These are phyloP conservation scores for Aspergillus coremiiformis DNA, from an alignment of 495 filamentous ascomycete species.

Conservation along the genomic window DNA sequence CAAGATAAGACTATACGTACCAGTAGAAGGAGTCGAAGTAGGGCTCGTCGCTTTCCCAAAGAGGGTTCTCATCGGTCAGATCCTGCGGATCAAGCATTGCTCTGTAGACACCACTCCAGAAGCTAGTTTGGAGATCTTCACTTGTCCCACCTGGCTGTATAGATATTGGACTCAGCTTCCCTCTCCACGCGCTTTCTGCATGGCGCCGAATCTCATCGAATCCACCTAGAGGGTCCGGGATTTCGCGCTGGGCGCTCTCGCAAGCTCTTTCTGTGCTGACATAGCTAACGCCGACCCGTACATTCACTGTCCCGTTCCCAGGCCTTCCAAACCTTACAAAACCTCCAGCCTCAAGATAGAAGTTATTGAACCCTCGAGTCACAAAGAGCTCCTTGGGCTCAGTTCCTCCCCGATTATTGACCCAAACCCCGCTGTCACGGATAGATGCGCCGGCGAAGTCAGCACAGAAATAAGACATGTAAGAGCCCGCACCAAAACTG, in stretches of 20 bases:
- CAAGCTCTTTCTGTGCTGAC: conserved; percentile 60
- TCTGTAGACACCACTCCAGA: conserved; percentile 48
- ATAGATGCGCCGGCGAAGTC: conserved; percentile 48
- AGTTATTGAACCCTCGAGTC: conserved; percentile 61
- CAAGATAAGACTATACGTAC: conserved; percentile 20
- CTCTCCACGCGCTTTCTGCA: conserved; percentile 41
- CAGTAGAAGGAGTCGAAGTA: conserved; percentile 53
- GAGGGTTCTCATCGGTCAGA: conserved; percentile 65
- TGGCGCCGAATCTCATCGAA: conserved; percentile 31
- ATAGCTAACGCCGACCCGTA: conserved; percentile 65
- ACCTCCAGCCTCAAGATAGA: conserved; percentile 61
- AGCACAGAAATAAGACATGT: conserved; percentile 63
- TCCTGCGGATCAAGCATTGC: conserved; percentile 67
- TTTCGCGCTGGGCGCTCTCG: conserved; percentile 50
- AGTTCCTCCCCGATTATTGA: conserved; percentile 35
- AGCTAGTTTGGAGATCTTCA: conserved; percentile 49
- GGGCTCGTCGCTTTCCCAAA: conserved; percentile 63
- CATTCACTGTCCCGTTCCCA: conserved; percentile 39
- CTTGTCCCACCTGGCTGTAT: conserved; percentile 26
- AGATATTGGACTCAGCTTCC: conserved; percentile 46
- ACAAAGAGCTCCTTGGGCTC: conserved; percentile 52
- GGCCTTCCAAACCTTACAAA: conserved; percentile 53
- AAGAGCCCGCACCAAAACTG: conserved; percentile 56
- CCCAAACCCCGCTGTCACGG: conserved; percentile 37
- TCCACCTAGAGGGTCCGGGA: conserved; percentile 29